Evolutionary conservation across 768 basidiomycete species (phyloP), one percentile per base, ranked within the genome.

Genomic region (Phaeotremella skinneri): DNA sequence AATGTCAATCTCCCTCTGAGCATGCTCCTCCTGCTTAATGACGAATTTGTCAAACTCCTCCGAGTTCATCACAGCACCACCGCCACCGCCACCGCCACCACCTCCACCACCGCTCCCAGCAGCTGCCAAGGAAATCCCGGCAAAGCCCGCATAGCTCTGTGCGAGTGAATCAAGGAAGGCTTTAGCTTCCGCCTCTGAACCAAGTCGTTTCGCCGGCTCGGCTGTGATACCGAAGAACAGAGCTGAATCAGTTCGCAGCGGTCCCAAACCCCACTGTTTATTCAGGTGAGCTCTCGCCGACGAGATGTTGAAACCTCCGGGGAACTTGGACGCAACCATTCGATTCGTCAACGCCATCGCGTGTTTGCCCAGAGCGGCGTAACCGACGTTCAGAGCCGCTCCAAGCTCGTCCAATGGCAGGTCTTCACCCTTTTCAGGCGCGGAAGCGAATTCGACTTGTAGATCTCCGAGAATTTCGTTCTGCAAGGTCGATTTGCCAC

Each of bases 21-120:
- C 91, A 64, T 98, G 93, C 53, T 87, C 85, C 75, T 96, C 84
- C 76, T 98, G 94, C 55, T 96, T 90, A 1, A 85, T 83, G 69
- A 91, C 89, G 85, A 98, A 97, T 78, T 92, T 91, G 75, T 91
- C 79, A 83, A 99, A 97, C 73, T 94, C 92, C 78, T 98, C 96
- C 74, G 91, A 93, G 81, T 97, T 94, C 81, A 98, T 94, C 34
- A 87, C 86, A 0, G 89, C 85, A 16, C 90, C 92, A n/a, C 85
- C 86, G 27, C 78, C 79, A 5, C 79, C 84, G 3, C 80, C 84
- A 41, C 83, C 85, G 3, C 83, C 85, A 47, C 77, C 79, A 29
- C 80, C 83, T 25, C 81, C 84, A 17, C 83, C 86, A 37, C 81
- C 83, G 20, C 84, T 81, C 49, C 85, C 83, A 14, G 85, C 87